Conservation (phyloP, 345 rosid genomes). For the Viola odorata region DNA sequence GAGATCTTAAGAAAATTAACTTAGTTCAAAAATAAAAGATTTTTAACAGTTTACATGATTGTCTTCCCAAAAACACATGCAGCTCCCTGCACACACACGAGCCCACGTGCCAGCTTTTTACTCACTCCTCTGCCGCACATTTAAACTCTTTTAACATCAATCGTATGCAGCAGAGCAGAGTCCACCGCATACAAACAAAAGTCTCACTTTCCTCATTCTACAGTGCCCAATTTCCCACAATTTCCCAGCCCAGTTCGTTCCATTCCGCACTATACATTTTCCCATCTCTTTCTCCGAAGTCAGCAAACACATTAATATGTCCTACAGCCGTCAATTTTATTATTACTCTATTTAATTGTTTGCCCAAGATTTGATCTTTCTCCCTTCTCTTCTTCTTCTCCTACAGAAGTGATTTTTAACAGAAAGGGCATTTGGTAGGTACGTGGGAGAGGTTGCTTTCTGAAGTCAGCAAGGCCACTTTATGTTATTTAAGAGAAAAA, state of each 20-base stretch:
- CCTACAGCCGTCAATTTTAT: not conserved
- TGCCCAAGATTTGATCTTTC: not conserved
- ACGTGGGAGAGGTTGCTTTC: conserved; percentile 27
- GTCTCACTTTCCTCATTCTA: not conserved
- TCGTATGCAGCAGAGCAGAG: no score
- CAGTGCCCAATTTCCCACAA: not conserved
- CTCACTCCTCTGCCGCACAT: not conserved
- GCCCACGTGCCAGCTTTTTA: not conserved
- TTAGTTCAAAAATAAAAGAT: no score
- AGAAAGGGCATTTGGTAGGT: conserved; percentile 25
- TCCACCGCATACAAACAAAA: no score
- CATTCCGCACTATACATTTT: not conserved
- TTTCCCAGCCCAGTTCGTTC: not conserved
- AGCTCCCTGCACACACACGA: not conserved
- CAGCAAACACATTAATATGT: not conserved
- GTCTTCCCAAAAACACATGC: not conserved
- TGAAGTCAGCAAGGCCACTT: conserved; percentile 37
- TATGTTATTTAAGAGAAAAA: conserved; percentile 10
- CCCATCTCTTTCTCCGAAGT: not conserved
- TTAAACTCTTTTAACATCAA: no score
- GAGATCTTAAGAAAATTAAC: no score
- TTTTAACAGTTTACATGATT: not conserved
- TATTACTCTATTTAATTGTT: not conserved
- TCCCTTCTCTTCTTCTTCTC: conserved; percentile 2
- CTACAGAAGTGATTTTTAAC: conserved; percentile 14